A percentile compares a stretch with the other conserved stretches of the same genome.
phyloP scores from a whole-genome alignment of 768 basidiomycete species.

The Boletus fagicola region DNA sequence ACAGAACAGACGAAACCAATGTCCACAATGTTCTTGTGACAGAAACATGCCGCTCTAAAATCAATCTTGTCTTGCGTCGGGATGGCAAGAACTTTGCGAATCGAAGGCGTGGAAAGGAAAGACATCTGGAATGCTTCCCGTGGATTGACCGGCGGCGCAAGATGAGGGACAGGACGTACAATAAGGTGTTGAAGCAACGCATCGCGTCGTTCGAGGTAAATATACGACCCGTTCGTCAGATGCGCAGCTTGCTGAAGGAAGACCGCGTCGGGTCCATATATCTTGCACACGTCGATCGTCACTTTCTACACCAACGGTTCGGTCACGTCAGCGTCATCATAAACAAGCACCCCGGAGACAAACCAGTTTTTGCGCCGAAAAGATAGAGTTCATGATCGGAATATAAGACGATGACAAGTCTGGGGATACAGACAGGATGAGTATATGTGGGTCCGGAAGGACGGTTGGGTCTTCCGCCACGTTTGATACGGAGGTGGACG shows the following conservation, averaged over 20 bases:
- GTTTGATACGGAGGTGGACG: constrained; percentile 28
- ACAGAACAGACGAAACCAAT: constrained; percentile 99
- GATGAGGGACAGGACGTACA: constrained; percentile 38
- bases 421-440: constrained; percentile 88
- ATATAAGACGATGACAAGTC: constrained; percentile 91
- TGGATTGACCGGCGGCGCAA: constrained; percentile 6
- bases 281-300: constrained; percentile 93
- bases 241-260: constrained; percentile 98
- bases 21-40: constrained; percentile 95
- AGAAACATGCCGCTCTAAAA: constrained; percentile 97
- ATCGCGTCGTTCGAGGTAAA: constrained; percentile 74
- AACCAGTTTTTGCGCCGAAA: constrained; percentile 96
- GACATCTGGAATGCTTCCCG: constrained; percentile 62
- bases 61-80: constrained; percentile 96
- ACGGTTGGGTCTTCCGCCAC: constrained; percentile 33
- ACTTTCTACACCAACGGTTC: constrained; percentile 63
- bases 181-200: constrained; percentile 91
- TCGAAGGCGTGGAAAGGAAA: constrained; percentile 65
- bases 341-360: constrained; percentile 24
- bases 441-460: constrained; percentile 54
- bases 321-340: constrained; percentile 25
- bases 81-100: constrained; percentile 74
- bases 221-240: constrained; percentile 92
- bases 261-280: constrained; percentile 85
- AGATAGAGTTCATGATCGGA: constrained; percentile 98